These are phyloP conservation scores for Ampelomyces quisqualis DNA, from an alignment of 2,329 filamentous ascomycete genomes.

Conservation along the genomic window DNA sequence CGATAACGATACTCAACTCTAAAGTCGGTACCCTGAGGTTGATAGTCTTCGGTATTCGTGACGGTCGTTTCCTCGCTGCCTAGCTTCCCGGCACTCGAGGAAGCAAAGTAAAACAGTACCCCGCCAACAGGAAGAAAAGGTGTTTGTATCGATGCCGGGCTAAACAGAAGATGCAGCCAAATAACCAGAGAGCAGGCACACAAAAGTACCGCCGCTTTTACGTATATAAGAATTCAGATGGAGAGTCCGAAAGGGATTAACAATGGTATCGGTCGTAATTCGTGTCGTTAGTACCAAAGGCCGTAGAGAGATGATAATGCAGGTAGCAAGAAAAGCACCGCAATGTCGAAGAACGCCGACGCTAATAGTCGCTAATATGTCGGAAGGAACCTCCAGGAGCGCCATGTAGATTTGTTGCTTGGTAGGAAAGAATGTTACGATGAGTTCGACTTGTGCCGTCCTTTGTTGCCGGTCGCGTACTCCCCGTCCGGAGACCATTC, in stretches of 20 bases:
- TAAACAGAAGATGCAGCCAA: slow-evolving; percentile 22
- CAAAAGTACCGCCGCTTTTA: slow-evolving; percentile 29
- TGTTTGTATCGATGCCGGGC: slow-evolving; percentile 22
- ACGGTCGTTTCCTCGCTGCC: slow-evolving; percentile 39
- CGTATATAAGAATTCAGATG: slow-evolving; percentile 30
- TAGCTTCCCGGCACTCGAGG: slow-evolving; percentile 28
- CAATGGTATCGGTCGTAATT: slow-evolving; percentile 39
- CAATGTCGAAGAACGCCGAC: slow-evolving; percentile 40
- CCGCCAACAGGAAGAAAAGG: slow-evolving; percentile 22
- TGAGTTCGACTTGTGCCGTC: slow-evolving; percentile 42
- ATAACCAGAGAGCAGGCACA: slow-evolving; percentile 17
- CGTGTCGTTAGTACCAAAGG: slow-evolving; percentile 34
- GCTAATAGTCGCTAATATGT: slow-evolving; percentile 42
- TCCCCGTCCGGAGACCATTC: slow-evolving; percentile 54
- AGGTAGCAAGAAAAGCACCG: slow-evolving; percentile 31
- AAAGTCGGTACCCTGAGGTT: slow-evolving; percentile 44
- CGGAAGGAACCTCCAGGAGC: slow-evolving; percentile 31
- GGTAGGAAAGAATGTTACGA: slow-evolving; percentile 25
- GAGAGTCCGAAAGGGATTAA: slow-evolving; percentile 37
- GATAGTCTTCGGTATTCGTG: slow-evolving; percentile 44
- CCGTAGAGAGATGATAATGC: slow-evolving; percentile 34
- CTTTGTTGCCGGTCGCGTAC: slow-evolving; percentile 44
- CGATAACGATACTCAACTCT: slow-evolving; percentile 42
- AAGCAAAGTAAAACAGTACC: slow-evolving; percentile 19
- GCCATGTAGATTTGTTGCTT: slow-evolving; percentile 19